Conservation (phyloP, 2,329 filamentous ascomycete genomes). For the Diaporthe sp. region DNA sequence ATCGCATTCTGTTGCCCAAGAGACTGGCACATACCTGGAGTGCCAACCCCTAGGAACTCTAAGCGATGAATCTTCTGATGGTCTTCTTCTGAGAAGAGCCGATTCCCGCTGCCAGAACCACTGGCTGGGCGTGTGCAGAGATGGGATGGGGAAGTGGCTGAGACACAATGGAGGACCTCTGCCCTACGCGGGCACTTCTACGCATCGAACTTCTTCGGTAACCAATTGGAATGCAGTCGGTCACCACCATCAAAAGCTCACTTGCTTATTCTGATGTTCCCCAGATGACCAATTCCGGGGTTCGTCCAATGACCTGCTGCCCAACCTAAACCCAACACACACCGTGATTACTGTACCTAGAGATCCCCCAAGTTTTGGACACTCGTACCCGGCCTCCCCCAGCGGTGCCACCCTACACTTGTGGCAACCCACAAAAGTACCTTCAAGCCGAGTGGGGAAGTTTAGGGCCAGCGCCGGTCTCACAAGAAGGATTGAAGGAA, state of each 20-base stretch:
- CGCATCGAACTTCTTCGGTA: neutral
- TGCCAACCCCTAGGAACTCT: neutral
- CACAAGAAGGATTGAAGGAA: constrained; percentile 1
- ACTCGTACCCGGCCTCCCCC: neutral
- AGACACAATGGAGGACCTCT: neutral
- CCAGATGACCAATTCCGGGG: neutral
- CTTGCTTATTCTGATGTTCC: neutral
- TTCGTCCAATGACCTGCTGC: neutral
- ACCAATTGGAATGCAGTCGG: neutral
- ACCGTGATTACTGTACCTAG: neutral
- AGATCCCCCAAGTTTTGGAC: neutral
- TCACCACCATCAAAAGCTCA: neutral
- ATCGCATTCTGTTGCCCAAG: neutral
- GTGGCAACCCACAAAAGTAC: constrained; percentile 11
- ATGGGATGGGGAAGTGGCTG: neutral
- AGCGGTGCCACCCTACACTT: neutral
- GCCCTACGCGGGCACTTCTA: neutral
- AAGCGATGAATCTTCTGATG: no score
- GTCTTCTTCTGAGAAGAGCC: neutral
- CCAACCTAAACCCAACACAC: neutral
- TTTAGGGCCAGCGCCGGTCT: constrained; percentile 1
- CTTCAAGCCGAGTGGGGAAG: neutral
- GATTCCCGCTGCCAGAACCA: neutral
- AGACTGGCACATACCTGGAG: neutral
- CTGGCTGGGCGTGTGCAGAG: neutral